Evolutionary conservation across 148 eudicot genomes (phyloP), one percentile per base, ranked within the genome.

Genomic region (Dysphania ambrosioides): DNA sequence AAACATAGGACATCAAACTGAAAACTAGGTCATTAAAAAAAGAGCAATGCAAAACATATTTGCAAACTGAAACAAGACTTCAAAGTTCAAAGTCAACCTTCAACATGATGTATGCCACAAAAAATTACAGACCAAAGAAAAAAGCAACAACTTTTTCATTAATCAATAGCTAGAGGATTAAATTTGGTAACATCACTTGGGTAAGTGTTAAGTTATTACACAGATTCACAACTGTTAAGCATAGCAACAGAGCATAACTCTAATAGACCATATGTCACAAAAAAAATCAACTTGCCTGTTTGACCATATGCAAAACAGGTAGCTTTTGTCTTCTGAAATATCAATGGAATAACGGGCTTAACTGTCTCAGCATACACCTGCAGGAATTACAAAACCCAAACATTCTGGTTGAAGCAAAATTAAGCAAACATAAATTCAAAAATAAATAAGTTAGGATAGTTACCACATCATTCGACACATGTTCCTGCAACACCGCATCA

Each of bases 291-390:
- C 86, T 66, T 86, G 73, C 97, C 97, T 86, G 97, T 91, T 77
- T 91, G 97, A 47, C 97, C 97, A 82, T 91, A 91, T 13, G 97
- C 97, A 85, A 91, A 91, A 82, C 97, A 91, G 23, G 97, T 91
- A 72, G 97, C 97, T 82, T 91, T 91, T 68, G 97, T 91, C 74
- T 85, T 80, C 66, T 87, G 89, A 76, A 91, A 91, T 61, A 91
- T 86, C 29, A 89, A 76, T 13, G 97, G 97, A 41, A 91, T 85
- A 35, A 91, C 81, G 12, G 90, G 93, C 85, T 87, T 88, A 71
- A 91, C 93, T 24, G 97, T 91, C 76, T 88, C 91, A 32, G 83
- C 75, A 79, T 91, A 91, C 44, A 91, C 82, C 97, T 91, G 80
- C 23, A 64, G 13, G 58, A 75, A 73, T 21, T 32, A 55, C 23